phyloP scores from a whole-genome alignment of 257 asterid species.

The Oldenlandia corymbosa region DNA sequence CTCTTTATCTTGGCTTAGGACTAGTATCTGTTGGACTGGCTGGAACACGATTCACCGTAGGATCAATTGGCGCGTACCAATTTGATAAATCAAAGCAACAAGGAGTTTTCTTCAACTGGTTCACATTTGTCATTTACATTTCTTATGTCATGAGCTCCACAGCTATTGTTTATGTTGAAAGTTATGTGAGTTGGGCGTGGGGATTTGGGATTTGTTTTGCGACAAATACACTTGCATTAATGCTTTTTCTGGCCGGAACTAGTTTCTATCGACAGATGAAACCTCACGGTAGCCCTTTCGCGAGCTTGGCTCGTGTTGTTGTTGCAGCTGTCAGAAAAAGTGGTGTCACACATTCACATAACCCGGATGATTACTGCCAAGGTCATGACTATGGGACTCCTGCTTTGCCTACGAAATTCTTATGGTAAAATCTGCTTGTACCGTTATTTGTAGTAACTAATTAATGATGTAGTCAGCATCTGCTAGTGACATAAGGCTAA shows the following conservation, averaged over 20 bases:
- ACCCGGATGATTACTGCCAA: constrained; percentile 42
- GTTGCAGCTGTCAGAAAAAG: constrained; percentile 43
- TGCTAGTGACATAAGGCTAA: no score
- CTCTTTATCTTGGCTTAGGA: constrained; percentile 20
- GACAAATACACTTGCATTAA: constrained; percentile 20
- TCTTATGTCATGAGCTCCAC: constrained; percentile 21
- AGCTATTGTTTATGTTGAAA: constrained; percentile 29
- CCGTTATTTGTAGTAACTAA: background rate
- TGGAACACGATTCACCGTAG: constrained; percentile 31
- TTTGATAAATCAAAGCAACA: constrained; percentile 26
- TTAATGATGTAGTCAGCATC: no score
- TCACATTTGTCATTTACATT: constrained; percentile 21
- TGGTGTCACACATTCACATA: constrained; percentile 23
- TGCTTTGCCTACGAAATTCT: constrained; percentile 17
- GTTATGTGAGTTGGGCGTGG: constrained; percentile 30
- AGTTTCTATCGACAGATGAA: constrained; percentile 23
- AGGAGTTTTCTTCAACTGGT: constrained; percentile 28
- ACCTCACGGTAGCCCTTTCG: constrained; percentile 56
- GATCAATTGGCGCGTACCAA: constrained; percentile 35
- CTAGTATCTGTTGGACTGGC: constrained; percentile 30
- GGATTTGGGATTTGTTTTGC: constrained; percentile 24
- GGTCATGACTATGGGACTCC: constrained; percentile 6
- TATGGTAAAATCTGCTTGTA: constrained; percentile 17
- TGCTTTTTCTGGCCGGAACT: constrained; percentile 19
- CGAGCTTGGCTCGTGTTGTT: constrained; percentile 37